Conservation (phyloP, 768 basidiomycete species). For the Boletus reticuloceps region DNA sequence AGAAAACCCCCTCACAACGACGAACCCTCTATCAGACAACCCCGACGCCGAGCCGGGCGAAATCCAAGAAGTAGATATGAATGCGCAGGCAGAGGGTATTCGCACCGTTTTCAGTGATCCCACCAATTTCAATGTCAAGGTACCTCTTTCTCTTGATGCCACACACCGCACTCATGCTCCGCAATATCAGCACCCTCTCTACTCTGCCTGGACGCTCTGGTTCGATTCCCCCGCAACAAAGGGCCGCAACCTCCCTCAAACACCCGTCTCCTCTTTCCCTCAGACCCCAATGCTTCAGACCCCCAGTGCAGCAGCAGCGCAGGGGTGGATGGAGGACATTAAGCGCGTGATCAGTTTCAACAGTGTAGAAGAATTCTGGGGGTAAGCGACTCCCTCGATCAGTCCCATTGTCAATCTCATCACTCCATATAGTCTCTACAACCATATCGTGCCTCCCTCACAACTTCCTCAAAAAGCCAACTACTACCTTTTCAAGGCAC, state of each 20-base stretch:
- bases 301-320: conserved; percentile 68
- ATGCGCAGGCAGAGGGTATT: conserved; percentile 77
- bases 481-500: conserved; percentile 97
- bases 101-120: conserved; percentile 94
- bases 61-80: conserved; percentile 85
- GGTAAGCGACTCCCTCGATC: conserved; percentile 48
- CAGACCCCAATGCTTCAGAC: conserved; percentile 74
- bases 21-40: conserved; percentile 25
- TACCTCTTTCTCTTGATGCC: conserved; percentile 29
- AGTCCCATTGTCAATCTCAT: conserved; percentile 7
- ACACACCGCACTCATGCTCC: neutral
- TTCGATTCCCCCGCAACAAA: conserved; percentile 95
- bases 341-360: conserved; percentile 95
- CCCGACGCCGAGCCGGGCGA: conserved; percentile 70
- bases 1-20: conserved; percentile 41
- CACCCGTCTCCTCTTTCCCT: conserved; percentile 73
- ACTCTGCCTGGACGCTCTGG: conserved; percentile 96
- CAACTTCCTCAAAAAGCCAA: conserved; percentile 94
- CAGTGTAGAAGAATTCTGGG: conserved; percentile 99
- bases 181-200: conserved; percentile 77
- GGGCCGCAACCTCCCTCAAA: conserved; percentile 83
- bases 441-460: conserved; percentile 96
- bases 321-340: conserved; percentile 99
- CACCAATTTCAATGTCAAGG: conserved; percentile 95
- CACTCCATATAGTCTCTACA: conserved; percentile 72